Evolutionary conservation across 2,329 filamentous ascomycete genomes (phyloP).

Genomic region (Diaporthe citri): DNA sequence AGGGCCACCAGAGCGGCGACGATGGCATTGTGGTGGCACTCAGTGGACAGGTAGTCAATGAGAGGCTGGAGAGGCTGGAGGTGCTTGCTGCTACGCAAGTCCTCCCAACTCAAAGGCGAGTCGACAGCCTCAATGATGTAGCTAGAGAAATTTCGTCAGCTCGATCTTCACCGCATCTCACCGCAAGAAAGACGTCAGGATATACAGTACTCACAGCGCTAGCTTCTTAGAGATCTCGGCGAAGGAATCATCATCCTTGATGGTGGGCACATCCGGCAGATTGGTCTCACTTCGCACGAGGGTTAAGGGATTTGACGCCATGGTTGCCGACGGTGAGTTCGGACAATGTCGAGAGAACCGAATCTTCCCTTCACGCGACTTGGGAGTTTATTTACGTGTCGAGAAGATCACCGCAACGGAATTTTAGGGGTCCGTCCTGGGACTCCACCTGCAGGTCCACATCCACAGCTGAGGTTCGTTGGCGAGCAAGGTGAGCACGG

Average conservation of each 20-base stretch:
- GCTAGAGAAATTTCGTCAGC: conserved; percentile 2
- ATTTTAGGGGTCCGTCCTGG: conserved; percentile 29
- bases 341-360: conserved; percentile 12
- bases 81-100: conserved; percentile 35
- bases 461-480: conserved; percentile 31
- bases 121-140: conserved; percentile 36
- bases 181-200: neutral
- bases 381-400: conserved; percentile 30
- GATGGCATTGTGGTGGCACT: conserved; percentile 33
- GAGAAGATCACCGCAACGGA: conserved; percentile 15
- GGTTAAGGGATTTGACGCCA: conserved; percentile 13
- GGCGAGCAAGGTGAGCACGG: conserved; percentile 35
- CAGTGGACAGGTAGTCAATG: conserved; percentile 33
- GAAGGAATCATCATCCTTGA: conserved; percentile 31
- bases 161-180: neutral
- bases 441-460: conserved; percentile 31
- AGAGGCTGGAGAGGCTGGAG: conserved; percentile 33
- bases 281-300: neutral
- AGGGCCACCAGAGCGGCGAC: conserved; percentile 31
- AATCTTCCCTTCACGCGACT: neutral
- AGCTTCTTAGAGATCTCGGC: conserved; percentile 36
- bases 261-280: conserved; percentile 25
- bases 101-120: conserved; percentile 32
- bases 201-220: conserved; percentile 22
- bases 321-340: conserved; percentile 3